Percentiles rank a stretch among this genome's conserved stretches.
Evolutionary conservation across 1,284 basidiomycete species (phyloP).

Genomic region (Schizophyllum amplum): DNA sequence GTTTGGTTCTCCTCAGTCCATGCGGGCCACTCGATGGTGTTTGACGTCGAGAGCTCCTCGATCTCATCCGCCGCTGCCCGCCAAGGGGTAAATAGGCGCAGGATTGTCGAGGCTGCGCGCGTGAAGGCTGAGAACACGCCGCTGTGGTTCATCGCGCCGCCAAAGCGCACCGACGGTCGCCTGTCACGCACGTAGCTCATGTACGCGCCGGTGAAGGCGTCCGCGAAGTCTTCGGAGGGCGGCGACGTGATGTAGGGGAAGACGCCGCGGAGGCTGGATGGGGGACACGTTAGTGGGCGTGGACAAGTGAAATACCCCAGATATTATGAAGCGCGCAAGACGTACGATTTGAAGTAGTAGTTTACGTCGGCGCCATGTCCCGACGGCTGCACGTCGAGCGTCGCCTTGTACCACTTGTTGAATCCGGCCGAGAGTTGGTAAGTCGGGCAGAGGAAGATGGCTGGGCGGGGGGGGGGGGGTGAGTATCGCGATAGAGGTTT

Average conservation of each 20-base stretch:
- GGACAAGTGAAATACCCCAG: background rate
- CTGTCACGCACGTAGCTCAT: background rate
- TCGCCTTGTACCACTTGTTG: constrained; percentile 14
- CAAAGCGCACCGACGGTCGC: background rate
- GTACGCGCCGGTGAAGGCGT: background rate
- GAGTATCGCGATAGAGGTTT: too few species aligned
- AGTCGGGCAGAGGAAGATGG: constrained; percentile 26
- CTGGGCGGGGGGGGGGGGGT: constrained; percentile 12
- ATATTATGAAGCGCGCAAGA: background rate
- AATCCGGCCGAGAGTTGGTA: constrained; percentile 14
- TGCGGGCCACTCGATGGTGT: background rate
- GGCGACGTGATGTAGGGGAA: background rate
- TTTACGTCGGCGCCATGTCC: constrained; percentile 21
- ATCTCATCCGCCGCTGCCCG: too few species aligned
- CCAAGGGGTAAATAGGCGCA: background rate
- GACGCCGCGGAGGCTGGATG: background rate
- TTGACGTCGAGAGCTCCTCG: too few species aligned
- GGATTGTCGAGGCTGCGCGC: background rate
- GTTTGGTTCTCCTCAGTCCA: background rate
- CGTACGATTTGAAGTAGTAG: constrained; percentile 19
- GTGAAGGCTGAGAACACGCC: background rate
- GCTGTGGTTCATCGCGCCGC: too few species aligned
- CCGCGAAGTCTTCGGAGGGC: background rate
- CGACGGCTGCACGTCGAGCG: constrained; percentile 23
- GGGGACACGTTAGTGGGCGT: background rate